Evolutionary conservation across 805 yeast species (phyloP), one percentile per base, ranked within the genome.

Genomic region (Henningerozyma blattae): DNA sequence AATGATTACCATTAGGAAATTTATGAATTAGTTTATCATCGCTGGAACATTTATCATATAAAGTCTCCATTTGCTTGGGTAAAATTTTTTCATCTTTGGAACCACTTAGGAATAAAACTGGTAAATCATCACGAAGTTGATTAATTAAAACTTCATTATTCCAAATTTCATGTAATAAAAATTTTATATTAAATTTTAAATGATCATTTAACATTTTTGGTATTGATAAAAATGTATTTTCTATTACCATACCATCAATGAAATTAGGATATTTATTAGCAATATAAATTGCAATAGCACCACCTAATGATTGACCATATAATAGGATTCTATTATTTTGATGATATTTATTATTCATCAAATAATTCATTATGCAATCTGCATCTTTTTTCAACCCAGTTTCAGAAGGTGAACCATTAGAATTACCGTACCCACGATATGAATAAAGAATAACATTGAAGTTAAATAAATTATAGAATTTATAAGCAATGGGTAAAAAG

Each of bases 271-370:
- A 70, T 16, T 65, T 66, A 2, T 84, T 65, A 0, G 91, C 86
- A 34, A 85, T 69, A 57, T 85, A 81, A 15, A 86, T 70, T 6
- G 93, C 85, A 24, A 83, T 95, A 0, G 97, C 98, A 3, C 97
- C 97, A 24, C 98, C 98, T 10, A 89, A 61, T 8, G 95, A 83
- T 32, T 96, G 66, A 2, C 97, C 97, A 51, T 86, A 86, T 8
- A 86, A 62, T 1, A 84, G 60, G 2, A 87, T 40, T 7, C 43
- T 50, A 9, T 75, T 59, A 1, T 79, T 65, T 32, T 63, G 54
- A 32, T 62, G 58, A 35, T 76, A 65, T 10, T 61, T 59, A 45
- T 81, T 78, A 1, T 62, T 55, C 1, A 48, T 34, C n/a, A 89
- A 50, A 45, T 65, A 79, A 15, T 69, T 57, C 62, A 83, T 64